Evolutionary conservation across 2,329 filamentous ascomycete genomes (phyloP), one percentile per base, ranked within the genome.

Genomic region (Chrysoporthe austroafricana): DNA sequence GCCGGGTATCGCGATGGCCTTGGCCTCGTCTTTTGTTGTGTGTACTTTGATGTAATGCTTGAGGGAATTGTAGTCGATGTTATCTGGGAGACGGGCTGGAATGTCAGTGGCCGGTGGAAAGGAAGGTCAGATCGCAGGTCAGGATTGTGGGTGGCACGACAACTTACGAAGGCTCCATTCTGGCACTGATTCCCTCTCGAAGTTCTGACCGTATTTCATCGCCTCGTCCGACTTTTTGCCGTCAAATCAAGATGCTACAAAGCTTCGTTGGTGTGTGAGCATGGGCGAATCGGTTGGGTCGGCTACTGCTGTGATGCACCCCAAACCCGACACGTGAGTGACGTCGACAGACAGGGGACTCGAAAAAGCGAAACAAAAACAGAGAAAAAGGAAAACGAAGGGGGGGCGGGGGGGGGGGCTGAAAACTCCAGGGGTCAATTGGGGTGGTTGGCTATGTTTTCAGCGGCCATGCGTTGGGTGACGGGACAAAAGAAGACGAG

Each of bases 61-160:
- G 71, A 96, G 86, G 61, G 91, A 91, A 77, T 95, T 93, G 83
- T 96, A 96, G 78, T 96, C 93, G 79, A 96, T 88, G 79, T 96
- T 96, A 77, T 94, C 90, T 93, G n/a, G 16, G 32, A 18, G 18
- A 46, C 34, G 43, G 11, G 44, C n/a, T 18, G 2, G 21, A n/a
- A 16, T 6, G 43, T 59, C 21, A 62, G 62, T 43, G 50, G 32
- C 18, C 18, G 26, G 36, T 8, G 4, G 7, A 52, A 56, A 21
- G 54, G 44, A 61, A 62, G 66, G 61, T 32, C 66, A 69, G 43
- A 70, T 64, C 48, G 59, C 42, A 50, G 39, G 39, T 16, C 39
- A 7, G n/a, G 4, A 13, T 11, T 39, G 44, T 14, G 9, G 4
- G 21, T 1, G 44, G 36, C 46, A 52, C 58, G 16, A 57, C 58